phyloP scores from a whole-genome alignment of 1,284 basidiomycete species.

The Ceratobasidium sp. region DNA sequence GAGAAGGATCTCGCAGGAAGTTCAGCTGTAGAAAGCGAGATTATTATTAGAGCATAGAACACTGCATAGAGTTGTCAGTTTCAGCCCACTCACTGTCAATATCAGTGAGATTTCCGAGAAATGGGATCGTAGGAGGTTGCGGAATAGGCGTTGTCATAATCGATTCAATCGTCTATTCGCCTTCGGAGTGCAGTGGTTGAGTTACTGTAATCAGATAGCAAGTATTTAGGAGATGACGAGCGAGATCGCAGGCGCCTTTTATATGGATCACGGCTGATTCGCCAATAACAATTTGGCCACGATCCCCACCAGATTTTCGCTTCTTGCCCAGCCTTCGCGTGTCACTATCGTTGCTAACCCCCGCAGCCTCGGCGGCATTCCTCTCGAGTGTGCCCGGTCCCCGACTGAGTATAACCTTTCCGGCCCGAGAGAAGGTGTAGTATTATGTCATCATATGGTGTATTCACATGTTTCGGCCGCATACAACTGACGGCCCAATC shows the following conservation, averaged over 20 bases:
- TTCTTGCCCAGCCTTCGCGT: background rate
- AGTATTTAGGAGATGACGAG: background rate
- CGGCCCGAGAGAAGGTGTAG: background rate
- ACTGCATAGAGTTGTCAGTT: conserved; percentile 51
- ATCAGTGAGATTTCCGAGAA: conserved; percentile 61
- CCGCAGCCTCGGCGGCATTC: background rate
- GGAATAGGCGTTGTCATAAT: conserved; percentile 55
- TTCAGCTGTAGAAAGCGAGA: background rate
- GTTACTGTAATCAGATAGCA: background rate
- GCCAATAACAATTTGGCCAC: background rate
- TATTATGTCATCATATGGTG: background rate
- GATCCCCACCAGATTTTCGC: conserved; percentile 4
- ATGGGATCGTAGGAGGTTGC: conserved; percentile 61
- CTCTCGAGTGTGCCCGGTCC: background rate
- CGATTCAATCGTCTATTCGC: no score
- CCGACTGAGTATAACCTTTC: no score
- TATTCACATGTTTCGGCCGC: background rate
- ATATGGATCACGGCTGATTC: background rate
- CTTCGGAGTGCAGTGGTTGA: background rate
- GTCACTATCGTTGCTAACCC: background rate
- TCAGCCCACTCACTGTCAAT: conserved; percentile 59
- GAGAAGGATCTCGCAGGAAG: conserved; percentile 25
- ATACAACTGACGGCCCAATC: no score
- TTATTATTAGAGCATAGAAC: background rate
- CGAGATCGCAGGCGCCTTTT: conserved; percentile 5